A percentile compares a stretch with the other conserved stretches of the same genome.
Conservation (phyloP, 257 asterid species). For the Nicotiana noctiflora region DNA sequence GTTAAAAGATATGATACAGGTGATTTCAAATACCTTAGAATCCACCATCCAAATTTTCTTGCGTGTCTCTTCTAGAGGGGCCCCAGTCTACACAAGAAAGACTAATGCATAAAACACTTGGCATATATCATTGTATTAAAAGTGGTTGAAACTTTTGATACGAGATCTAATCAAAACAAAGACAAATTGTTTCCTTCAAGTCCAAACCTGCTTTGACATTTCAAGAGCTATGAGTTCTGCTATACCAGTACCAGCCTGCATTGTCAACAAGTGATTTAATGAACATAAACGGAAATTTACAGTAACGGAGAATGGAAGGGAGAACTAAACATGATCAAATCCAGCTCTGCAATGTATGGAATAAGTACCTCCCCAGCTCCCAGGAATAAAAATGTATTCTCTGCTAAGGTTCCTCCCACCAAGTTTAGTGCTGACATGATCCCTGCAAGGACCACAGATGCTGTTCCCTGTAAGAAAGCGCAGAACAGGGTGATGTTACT, state of each 20-base stretch:
- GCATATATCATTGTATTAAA: background rate
- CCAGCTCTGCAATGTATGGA: background rate
- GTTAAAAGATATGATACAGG: background rate
- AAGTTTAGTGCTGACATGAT: conserved; percentile 53
- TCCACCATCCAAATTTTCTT: conserved; percentile 79
- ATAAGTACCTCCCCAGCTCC: conserved; percentile 78
- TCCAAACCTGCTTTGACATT: conserved; percentile 75
- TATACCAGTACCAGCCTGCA: conserved; percentile 96
- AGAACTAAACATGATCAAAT: background rate
- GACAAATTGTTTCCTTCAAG: conserved; percentile 1
- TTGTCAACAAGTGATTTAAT: conserved; percentile 12
- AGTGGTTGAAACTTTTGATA: conserved; percentile 7
- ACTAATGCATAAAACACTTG: background rate
- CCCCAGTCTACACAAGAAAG: conserved; percentile 53
- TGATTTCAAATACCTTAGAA: conserved; percentile 25
- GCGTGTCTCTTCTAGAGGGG: conserved; percentile 75
- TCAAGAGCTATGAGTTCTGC: conserved; percentile 94
- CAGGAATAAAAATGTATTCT: conserved; percentile 63
- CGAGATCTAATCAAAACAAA: background rate
- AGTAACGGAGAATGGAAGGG: background rate
- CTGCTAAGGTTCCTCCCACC: conserved; percentile 62
- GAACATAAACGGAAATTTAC: background rate
- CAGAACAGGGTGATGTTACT: background rate
- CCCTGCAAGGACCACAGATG: conserved; percentile 81
- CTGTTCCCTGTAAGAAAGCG: conserved; percentile 55